Conservation (phyloP, 2,329 filamentous ascomycete species). For the Ophiostoma angusticollis region DNA sequence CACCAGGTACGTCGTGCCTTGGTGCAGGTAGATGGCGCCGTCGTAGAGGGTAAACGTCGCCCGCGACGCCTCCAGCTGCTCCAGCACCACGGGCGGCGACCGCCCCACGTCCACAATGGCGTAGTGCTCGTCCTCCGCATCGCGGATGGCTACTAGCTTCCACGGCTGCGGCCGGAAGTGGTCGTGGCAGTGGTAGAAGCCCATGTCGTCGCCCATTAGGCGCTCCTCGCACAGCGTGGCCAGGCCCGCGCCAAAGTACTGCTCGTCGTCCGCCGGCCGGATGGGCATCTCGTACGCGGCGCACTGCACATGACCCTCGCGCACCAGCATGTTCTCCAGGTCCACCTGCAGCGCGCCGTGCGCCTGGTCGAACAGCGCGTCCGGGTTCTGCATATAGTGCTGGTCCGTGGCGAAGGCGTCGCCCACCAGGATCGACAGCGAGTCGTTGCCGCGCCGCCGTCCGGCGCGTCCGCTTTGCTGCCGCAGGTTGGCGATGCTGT, state of each 20-base stretch:
- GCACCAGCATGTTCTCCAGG: slow-evolving; percentile 76
- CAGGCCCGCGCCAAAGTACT: slow-evolving; percentile 70
- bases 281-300: slow-evolving; percentile 94
- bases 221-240: slow-evolving; percentile 58
- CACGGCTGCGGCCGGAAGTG: slow-evolving; percentile 79
- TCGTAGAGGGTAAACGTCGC: slow-evolving; percentile 95
- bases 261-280: slow-evolving; percentile 56
- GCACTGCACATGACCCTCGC: slow-evolving; percentile 91
- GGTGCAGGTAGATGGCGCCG: slow-evolving; percentile 91
- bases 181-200: slow-evolving; percentile 82
- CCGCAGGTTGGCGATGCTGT: slow-evolving; percentile 84
- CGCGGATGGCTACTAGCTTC: slow-evolving; percentile 72
- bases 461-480: slow-evolving; percentile 93
- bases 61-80: slow-evolving; percentile 92
- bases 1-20: slow-evolving; percentile 86
- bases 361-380: slow-evolving; percentile 83
- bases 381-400: slow-evolving; percentile 92
- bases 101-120: slow-evolving; percentile 83
- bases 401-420: slow-evolving; percentile 87
- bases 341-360: slow-evolving; percentile 86
- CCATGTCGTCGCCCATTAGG: slow-evolving; percentile 58
- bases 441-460: slow-evolving; percentile 81
- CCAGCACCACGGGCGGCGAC: slow-evolving; percentile 69
- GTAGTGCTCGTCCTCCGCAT: slow-evolving; percentile 76
- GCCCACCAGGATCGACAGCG: slow-evolving; percentile 76